Evolutionary conservation across 2,329 filamentous ascomycete genomes (phyloP).

Genomic region (Pleochaeta shiraiana): DNA sequence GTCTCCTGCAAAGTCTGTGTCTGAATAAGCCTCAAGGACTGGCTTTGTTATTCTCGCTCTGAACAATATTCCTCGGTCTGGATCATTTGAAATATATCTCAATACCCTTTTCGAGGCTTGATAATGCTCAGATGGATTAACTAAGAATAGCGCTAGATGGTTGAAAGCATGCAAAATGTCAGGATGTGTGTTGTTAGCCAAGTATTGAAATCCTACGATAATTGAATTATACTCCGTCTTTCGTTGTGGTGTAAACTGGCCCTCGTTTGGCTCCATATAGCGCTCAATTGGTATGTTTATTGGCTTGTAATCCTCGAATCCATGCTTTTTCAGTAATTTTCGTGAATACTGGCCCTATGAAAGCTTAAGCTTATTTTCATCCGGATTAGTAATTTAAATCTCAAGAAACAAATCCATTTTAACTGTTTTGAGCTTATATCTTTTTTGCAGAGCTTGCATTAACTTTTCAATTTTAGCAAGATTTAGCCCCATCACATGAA

Average conservation of each 20-base stretch:
- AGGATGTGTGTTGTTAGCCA: too few relatives aligned
- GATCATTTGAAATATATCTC: background rate
- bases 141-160: background rate
- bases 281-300: background rate
- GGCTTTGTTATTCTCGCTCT: background rate
- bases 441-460: background rate
- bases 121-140: background rate
- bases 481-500: conserved; percentile 1
- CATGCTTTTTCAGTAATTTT: background rate
- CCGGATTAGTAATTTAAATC: background rate
- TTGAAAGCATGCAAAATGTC: background rate
- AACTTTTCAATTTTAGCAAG: background rate
- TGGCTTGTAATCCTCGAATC: background rate
- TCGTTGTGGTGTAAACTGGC: background rate
- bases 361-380: background rate
- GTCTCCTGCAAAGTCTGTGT: background rate
- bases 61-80: background rate
- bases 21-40: background rate
- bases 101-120: background rate
- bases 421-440: background rate
- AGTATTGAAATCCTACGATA: background rate
- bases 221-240: background rate
- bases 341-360: background rate
- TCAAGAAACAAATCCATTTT: background rate
- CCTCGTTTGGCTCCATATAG: background rate